Conservation (phyloP, 257 asterid species). For the Nicotiana tomentosiformis region DNA sequence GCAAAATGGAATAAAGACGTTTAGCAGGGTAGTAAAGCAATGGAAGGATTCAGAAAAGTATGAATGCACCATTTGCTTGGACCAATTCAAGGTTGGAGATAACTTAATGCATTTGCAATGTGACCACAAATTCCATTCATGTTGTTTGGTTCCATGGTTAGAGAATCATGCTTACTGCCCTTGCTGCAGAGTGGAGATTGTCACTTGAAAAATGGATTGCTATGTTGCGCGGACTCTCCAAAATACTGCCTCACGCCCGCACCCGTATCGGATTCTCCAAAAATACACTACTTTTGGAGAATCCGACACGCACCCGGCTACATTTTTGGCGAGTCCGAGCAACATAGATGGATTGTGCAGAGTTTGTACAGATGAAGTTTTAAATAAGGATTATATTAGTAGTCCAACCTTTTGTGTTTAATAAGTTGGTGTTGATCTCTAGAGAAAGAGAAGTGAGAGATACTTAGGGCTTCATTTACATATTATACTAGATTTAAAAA, state of each 20-base stretch:
- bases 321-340: too few relatives aligned
- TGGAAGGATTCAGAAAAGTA: background rate
- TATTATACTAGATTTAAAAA: background rate
- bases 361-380: background rate
- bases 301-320: too few relatives aligned
- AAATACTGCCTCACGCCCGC: too few relatives aligned
- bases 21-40: background rate
- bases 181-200: conserved; percentile 30
- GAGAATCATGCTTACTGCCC: conserved; percentile 14
- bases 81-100: conserved; percentile 11
- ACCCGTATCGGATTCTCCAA: too few relatives aligned
- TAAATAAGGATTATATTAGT: background rate
- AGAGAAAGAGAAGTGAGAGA: background rate
- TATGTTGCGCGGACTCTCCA: too few relatives aligned
- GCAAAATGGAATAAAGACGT: conserved; percentile 4
- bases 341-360: too few relatives aligned
- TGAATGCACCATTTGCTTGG: conserved; percentile 16
- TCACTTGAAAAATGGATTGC: conserved; percentile 4
- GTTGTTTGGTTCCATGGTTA: conserved; percentile 21
- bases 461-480: background rate
- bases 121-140: conserved; percentile 14
- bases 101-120: conserved; percentile 15
- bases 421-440: background rate
- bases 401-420: background rate
- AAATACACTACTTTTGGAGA: too few relatives aligned